Base-by-base conservation (phyloP, 2,329 filamentous ascomycete species). In the Lasiodiplodia sp. region DNA sequence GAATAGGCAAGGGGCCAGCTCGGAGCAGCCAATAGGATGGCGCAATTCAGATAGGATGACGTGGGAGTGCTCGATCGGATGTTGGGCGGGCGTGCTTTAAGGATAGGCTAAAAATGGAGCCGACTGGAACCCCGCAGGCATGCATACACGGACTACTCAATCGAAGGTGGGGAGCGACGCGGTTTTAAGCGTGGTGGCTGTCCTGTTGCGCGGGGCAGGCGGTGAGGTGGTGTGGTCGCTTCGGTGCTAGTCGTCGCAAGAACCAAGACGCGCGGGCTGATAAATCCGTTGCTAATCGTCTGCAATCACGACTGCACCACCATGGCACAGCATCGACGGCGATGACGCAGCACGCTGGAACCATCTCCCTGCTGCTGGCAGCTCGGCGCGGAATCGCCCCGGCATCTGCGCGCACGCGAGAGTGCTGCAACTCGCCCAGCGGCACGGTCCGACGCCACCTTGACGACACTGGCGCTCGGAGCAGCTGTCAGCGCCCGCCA, bases 401-500 rank as follows among this genome's bases (percentile, higher is more conserved):
- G 21, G 18, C 34, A 38, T 11, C 34, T 28, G 18, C 14, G 28
- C 21, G 34, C 21, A 4, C 16, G 25, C 38, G n/a, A 31, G 16
- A 4, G 23, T n/a, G 38, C 31, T 57, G 34, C 55, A 23, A 14
- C 60, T n/a, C 40, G 25, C 14, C 47, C 18, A 31, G 25, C 60
- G 60, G 60, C 60, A 64, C 60, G 60, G 60, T 64, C 60, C 60
- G 60, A 64, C 60, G 60, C 60, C 60, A 52, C 47, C 31, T 49
- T 63, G 58, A 63, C 58, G 58, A 49, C 58, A 18, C 21, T 16
- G 57, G 12, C 44, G 44, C 44, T 52, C 16, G 44, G 12, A 52
- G 60, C 10, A 52, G 60, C 60, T 16, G 60, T 64, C 60, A 64
- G 60, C 60, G 14, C 60, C 28, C 5, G 40, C 21, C 23, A 6